Evolutionary conservation across 176 grass and related monocot genomes (phyloP), one percentile per base, ranked within the genome.

Genomic region (Phoenix dactylifera): DNA sequence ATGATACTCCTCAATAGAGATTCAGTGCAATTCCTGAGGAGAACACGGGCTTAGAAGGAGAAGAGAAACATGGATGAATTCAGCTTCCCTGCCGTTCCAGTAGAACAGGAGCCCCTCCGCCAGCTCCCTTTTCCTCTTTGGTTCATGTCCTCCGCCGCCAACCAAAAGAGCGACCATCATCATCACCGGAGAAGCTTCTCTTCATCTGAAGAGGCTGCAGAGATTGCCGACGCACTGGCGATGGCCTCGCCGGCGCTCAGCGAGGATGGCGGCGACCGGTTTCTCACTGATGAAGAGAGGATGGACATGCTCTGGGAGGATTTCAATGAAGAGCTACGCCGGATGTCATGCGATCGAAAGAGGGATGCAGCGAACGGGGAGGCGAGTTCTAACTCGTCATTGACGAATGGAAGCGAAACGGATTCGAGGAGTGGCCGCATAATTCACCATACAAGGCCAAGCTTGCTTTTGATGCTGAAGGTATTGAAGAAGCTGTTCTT

Each of bases 281-380:
- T 39, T 49, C 25, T 63, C 49, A 71, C 18, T 18, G 64, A 74
- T 57, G 90, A 90, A 66, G 75, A 84, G 62, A 87, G 74, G 80
- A 95, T 95, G 91, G 91, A 95, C 74, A 84, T 90, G 83, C 70
- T 95, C 59, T 95, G 91, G 91, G 91, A 95, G 64, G 72, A 84
- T 78, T 95, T 95, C 80, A 95, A 95, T 55, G 91, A 95, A 58
- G 91, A 95, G 57, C 74, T 90, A 44, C 54, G 65, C 49, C 6
- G 70, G 16, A 57, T 60, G 15, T 55, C 70, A 4, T 49, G 49
- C 7, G 16, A 63, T 2, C 59, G n/a, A 0, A 72, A 63, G n/a
- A 59, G 51, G 5, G 54, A 39, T 9, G 56, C 52, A 49, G 39
- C 72, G 29, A 5, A 2, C 7, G 7, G 4, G 1, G 54, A 22